Evolutionary conservation across 1,284 basidiomycete species (phyloP), one percentile per base, ranked within the genome.

Genomic region (Omphalotus olearius): DNA sequence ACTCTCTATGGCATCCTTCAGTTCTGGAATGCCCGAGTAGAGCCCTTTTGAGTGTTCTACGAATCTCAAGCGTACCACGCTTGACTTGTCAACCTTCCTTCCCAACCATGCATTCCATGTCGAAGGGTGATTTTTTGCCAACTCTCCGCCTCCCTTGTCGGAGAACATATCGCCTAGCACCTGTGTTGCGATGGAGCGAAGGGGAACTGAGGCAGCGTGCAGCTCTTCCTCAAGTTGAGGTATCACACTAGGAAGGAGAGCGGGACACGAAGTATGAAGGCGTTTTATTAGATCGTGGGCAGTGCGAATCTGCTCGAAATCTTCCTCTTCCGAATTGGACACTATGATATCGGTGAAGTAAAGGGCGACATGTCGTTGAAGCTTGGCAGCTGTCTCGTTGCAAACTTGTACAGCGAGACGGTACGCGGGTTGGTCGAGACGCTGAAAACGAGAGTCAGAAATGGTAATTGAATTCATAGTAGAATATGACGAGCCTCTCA

Each of bases 221-320:
- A 98, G 75, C 64, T 98, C 93, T 60, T 93, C 90, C 66, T 97
- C 95, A 11, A 99, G 80, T 54, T 94, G 88, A 0, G 96, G 96
- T 13, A 99, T 85, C 43, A 98, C 92, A 64, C 88, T 93, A 60
- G 91, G 83, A 0, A 99, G 72, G 13, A 98, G 73, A 10, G 80
- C 75, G 0, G 96, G 93, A 61, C 87, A 93, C 17, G 88, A 79
- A 25, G 81, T 80, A 66, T 91, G 86, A 25, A 99, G 80, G 39
- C 85, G 83, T 59, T 91, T 85, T 66, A 99, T 87, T 54, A 98
- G 85, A 39, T 83, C 78, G 67, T 99, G 95, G 1, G 91, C 88
- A 0, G 75, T 76, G 54, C 82, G 79, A 47, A 96, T 77, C 52
- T 88, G 80, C 14, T 79, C 75, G 53, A 80, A 76, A 40, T 87